Conservation (phyloP, 23 red algal species). For the Gracilaria gracilis region DNA sequence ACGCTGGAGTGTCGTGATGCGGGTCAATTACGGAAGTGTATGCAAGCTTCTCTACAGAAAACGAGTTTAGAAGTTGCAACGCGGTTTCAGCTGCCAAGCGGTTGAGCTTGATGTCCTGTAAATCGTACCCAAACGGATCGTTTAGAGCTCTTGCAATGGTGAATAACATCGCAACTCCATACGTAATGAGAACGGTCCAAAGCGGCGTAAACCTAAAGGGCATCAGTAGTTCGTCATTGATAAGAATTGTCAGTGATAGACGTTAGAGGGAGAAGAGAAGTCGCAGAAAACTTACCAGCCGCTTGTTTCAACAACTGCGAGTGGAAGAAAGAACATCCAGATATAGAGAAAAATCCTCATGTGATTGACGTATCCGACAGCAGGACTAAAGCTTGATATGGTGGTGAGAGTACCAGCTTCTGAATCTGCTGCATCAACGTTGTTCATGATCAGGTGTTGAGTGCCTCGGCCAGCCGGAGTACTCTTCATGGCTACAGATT, state of each 20-base stretch:
- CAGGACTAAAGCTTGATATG: conserved; percentile 31
- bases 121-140: conserved; percentile 55
- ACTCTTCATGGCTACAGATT: not conserved
- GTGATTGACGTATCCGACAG: conserved; percentile 53
- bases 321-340: conserved; percentile 62
- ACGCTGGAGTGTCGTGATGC: conserved; percentile 4
- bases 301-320: conserved; percentile 44
- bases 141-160: conserved; percentile 27
- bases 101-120: conserved; percentile 66
- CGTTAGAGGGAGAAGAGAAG: not conserved
- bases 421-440: conserved; percentile 28
- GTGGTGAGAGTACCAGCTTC: not conserved
- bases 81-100: conserved; percentile 34
- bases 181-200: conserved; percentile 47
- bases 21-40: not conserved
- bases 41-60: not conserved
- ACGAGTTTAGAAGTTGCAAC: conserved; percentile 8
- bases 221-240: not conserved
- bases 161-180: conserved; percentile 47
- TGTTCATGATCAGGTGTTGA: conserved; percentile 9
- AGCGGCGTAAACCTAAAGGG: conserved; percentile 43
- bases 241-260: not conserved
- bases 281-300: conserved; percentile 44
- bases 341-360: conserved; percentile 55
- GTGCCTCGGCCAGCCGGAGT: conserved; percentile 14